A percentile compares a stretch with the other conserved stretches of the same genome.
Evolutionary conservation across 306 rosid genomes (phyloP).

Genomic region (Dryas drummondii): DNA sequence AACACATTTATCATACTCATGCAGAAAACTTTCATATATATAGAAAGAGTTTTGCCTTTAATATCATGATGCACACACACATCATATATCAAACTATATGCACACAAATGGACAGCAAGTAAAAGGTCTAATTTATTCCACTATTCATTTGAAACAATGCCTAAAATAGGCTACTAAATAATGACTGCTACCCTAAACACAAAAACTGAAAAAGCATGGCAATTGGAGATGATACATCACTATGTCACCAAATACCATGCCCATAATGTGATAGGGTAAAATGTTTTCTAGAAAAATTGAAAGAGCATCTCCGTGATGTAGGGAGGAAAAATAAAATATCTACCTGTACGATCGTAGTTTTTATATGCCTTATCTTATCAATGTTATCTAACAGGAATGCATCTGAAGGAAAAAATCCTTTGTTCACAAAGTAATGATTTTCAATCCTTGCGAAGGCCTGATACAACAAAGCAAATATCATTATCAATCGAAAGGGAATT

Average conservation of each 20-base stretch:
- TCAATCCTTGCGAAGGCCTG: conserved; percentile 98
- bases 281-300: neutral
- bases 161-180: neutral
- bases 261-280: neutral
- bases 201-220: neutral
- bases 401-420: conserved; percentile 84
- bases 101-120: neutral
- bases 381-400: conserved; percentile 72
- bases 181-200: neutral
- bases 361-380: conserved; percentile 83
- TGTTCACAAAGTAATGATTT: conserved; percentile 84
- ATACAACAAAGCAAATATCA: conserved; percentile 17
- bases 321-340: conserved; percentile 4
- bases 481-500: conserved; percentile 18
- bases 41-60: neutral
- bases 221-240: neutral
- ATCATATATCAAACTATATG: neutral
- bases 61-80: neutral
- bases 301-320: neutral
- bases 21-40: neutral
- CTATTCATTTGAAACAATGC: neutral
- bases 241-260: neutral
- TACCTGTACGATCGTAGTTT: conserved; percentile 83
- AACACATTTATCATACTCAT: conserved; percentile 1
- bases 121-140: neutral